These are phyloP conservation scores for Iberis pinnata DNA, from an alignment of 345 rosid genomes.

Conservation along the genomic window DNA sequence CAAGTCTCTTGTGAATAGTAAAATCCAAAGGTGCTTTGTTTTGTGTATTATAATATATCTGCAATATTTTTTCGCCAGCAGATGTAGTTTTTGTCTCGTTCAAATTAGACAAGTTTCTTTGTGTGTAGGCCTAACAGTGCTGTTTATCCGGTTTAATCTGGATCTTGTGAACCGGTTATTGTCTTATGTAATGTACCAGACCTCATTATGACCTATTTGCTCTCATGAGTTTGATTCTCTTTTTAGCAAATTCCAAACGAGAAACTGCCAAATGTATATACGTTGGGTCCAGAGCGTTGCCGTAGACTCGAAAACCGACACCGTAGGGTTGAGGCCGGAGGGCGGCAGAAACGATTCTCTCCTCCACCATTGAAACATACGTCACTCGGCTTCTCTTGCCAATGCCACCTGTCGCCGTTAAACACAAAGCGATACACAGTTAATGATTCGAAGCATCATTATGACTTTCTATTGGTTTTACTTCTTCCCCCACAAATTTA, in stretches of 20 bases:
- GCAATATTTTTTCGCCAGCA: no score
- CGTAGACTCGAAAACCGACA: slow-evolving; percentile 21
- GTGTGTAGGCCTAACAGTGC: no score
- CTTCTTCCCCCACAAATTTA: not conserved
- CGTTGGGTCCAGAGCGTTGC: slow-evolving; percentile 11
- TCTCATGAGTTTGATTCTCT: slow-evolving; percentile 6
- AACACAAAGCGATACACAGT: slow-evolving; percentile 10
- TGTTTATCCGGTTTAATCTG: no score
- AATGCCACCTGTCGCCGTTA: slow-evolving; percentile 1
- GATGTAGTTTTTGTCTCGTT: no score
- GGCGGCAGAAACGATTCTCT: slow-evolving; percentile 28
- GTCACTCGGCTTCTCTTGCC: slow-evolving; percentile 14
- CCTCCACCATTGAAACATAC: slow-evolving; percentile 15
- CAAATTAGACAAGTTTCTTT: no score
- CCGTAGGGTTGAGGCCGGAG: slow-evolving; percentile 20
- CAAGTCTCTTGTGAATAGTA: slow-evolving; percentile 16
- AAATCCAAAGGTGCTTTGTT: not conserved
- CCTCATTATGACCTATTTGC: slow-evolving; percentile 18
- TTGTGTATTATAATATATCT: not conserved
- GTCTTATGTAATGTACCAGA: not conserved
- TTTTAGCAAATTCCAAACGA: slow-evolving; percentile 1
- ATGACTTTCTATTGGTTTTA: not conserved
- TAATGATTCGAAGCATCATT: slow-evolving; percentile 18
- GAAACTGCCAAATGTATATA: slow-evolving; percentile 12
- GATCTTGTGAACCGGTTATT: no score